These are phyloP conservation scores for Gelatoporia subvermispora DNA, from an alignment of 768 basidiomycete genomes.

Conservation along the genomic window DNA sequence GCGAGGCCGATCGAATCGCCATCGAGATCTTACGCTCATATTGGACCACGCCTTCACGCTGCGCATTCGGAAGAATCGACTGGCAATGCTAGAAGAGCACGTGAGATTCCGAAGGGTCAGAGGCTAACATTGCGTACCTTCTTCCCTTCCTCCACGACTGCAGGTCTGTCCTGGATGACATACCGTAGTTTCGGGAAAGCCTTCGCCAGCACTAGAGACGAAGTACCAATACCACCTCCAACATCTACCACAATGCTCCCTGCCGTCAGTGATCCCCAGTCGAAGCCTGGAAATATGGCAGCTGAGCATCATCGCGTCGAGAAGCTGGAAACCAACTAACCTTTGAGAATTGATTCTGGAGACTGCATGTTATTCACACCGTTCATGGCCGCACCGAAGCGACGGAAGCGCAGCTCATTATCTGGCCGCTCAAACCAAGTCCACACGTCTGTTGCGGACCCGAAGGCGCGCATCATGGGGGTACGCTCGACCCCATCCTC, in stretches of 20 bases:
- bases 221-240: conserved; percentile 63
- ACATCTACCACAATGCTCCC: conserved; percentile 59
- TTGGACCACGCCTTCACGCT: conserved; percentile 17
- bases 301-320: neutral
- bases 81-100: conserved; percentile 17
- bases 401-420: conserved; percentile 1
- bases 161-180: conserved; percentile 57
- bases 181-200: conserved; percentile 39
- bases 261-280: conserved; percentile 48
- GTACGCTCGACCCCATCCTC: conserved; percentile 10
- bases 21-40: conserved; percentile 15
- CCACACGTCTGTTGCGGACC: conserved; percentile 6
- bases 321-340: too few relatives aligned
- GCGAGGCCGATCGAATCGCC: neutral
- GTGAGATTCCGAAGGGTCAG: neutral
- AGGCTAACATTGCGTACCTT: conserved; percentile 13
- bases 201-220: conserved; percentile 38
- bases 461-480: conserved; percentile 11
- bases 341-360: conserved; percentile 10
- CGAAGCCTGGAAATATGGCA: conserved; percentile 41
- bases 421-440: conserved; percentile 4
- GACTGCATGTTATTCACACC: conserved; percentile 11
- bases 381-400: conserved; percentile 16
- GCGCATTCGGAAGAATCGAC: conserved; percentile 16
- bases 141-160: conserved; percentile 47